A percentile compares a stretch with the other conserved stretches of the same genome.
phyloP scores from a whole-genome alignment of 2,329 filamentous ascomycete genomes.

The Rhexocercosporidium sp. region DNA sequence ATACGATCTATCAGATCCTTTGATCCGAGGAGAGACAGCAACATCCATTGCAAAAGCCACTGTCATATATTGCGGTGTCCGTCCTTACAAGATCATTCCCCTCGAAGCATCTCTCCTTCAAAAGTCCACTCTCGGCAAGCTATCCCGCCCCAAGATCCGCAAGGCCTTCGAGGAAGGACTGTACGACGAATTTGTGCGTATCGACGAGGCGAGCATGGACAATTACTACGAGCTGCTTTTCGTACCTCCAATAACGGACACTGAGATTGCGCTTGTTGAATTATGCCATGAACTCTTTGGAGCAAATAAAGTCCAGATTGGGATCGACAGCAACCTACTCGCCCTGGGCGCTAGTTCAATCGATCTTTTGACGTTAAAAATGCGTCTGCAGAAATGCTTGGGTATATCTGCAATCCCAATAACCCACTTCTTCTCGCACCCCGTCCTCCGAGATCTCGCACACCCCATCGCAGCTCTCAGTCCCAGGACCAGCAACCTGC shows the following conservation, averaged over 20 bases:
- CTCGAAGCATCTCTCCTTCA: constrained; percentile 36
- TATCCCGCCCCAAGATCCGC: constrained; percentile 46
- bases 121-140: constrained; percentile 49
- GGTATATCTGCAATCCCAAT: constrained; percentile 45
- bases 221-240: constrained; percentile 29
- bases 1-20: constrained; percentile 35
- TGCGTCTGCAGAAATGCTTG: constrained; percentile 22
- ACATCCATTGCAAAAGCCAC: constrained; percentile 34
- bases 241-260: constrained; percentile 30
- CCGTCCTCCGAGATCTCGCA: constrained; percentile 41
- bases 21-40: constrained; percentile 33
- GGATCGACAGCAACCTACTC: constrained; percentile 37
- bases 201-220: constrained; percentile 23
- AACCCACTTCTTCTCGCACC: constrained; percentile 44
- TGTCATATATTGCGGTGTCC: constrained; percentile 30
- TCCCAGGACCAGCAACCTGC: constrained; percentile 25
- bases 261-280: constrained; percentile 30
- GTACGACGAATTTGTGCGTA: constrained; percentile 32
- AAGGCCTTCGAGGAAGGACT: constrained; percentile 39
- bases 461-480: constrained; percentile 34
- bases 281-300: constrained; percentile 32
- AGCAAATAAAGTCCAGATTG: constrained; percentile 19
- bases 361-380: constrained; percentile 31
- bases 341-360: constrained; percentile 42
- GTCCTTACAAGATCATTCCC: constrained; percentile 40